Conservation (phyloP, 768 basidiomycete species). For the Leccinum rimulosum region DNA sequence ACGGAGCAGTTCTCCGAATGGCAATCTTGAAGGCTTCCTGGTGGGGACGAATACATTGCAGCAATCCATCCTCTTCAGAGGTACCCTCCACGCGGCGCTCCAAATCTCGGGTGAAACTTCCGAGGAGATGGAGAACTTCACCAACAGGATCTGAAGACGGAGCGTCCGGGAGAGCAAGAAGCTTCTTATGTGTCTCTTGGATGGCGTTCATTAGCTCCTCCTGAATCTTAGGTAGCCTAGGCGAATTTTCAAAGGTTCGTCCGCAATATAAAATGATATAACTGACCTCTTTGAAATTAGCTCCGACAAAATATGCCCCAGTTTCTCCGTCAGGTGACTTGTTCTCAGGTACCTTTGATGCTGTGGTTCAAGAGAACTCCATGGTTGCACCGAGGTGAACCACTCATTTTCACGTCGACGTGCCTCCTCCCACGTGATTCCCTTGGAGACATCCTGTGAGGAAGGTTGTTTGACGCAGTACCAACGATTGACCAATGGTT, state of each 20-base stretch:
- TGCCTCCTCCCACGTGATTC: constrained; percentile 55
- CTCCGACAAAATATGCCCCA: constrained; percentile 61
- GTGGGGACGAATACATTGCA: constrained; percentile 53
- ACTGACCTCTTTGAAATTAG: constrained; percentile 59
- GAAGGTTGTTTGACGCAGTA: constrained; percentile 44
- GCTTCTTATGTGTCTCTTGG: constrained; percentile 32
- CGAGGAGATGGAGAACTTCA: constrained; percentile 52
- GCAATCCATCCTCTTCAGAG: constrained; percentile 47
- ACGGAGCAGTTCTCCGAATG: constrained; percentile 54
- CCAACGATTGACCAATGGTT: constrained; percentile 29
- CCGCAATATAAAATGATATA: background rate
- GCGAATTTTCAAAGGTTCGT: background rate
- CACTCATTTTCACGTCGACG: constrained; percentile 54
- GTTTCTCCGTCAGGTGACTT: constrained; percentile 48
- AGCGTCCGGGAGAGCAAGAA: constrained; percentile 42
- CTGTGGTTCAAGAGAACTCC: constrained; percentile 50
- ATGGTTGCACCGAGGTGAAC: constrained; percentile 52
- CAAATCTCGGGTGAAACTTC: constrained; percentile 46
- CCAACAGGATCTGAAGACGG: constrained; percentile 55
- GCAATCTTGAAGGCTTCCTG: constrained; percentile 45
- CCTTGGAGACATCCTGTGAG: constrained; percentile 18
- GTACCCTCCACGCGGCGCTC: constrained; percentile 49
- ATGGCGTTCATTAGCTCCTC: constrained; percentile 53
- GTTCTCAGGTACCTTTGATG: constrained; percentile 58
- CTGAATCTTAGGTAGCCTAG: constrained; percentile 61